Evolutionary conservation across 169 alveolate species (phyloP).

Genomic region (Perkinsus marinus): DNA sequence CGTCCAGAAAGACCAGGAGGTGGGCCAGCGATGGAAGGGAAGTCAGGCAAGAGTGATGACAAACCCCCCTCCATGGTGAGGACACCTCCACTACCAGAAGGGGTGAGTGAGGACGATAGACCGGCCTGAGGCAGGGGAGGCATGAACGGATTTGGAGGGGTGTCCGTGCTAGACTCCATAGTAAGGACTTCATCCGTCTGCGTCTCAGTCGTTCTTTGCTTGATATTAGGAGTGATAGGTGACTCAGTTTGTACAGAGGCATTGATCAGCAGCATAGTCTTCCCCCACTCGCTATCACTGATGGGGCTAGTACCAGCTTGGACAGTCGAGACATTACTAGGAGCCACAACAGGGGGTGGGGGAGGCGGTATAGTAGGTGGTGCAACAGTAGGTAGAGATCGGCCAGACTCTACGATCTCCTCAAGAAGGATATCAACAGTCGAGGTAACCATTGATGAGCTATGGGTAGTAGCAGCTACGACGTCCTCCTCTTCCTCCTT

Average conservation of each 20-base stretch:
- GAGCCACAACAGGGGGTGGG: background rate
- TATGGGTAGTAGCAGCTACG: background rate
- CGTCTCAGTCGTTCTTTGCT: background rate
- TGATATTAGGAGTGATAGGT: background rate
- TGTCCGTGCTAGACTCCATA: background rate
- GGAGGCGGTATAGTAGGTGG: background rate
- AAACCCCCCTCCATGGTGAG: background rate
- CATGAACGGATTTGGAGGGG: background rate
- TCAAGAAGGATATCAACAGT: no score
- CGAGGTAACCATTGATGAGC: no score
- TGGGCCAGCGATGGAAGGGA: background rate
- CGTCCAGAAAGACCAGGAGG: background rate
- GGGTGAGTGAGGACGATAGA: background rate
- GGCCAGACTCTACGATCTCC: no score
- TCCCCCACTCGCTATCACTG: background rate
- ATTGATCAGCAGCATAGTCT: background rate
- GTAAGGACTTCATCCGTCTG: background rate
- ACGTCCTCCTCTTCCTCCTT: background rate
- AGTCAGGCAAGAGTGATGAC: background rate
- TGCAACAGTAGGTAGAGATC: background rate
- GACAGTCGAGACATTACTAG: background rate
- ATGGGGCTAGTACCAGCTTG: background rate
- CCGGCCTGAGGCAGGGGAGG: background rate
- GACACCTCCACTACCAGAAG: background rate
- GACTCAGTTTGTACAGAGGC: background rate